Evolutionary conservation across 2,329 filamentous ascomycete genomes (phyloP).

Genomic region (Botrytis fragariae): DNA sequence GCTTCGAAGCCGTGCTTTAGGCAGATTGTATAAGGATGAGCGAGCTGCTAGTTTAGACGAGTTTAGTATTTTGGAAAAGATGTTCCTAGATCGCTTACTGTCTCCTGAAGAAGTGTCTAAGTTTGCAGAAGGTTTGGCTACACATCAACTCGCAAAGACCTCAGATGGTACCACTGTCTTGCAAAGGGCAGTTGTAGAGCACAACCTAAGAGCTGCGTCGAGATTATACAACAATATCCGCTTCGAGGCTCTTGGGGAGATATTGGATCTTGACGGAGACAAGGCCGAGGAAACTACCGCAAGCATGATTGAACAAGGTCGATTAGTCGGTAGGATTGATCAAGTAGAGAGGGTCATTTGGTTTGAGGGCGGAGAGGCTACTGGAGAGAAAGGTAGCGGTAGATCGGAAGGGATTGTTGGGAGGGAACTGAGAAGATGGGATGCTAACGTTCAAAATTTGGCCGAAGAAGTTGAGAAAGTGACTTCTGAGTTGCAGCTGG

Average conservation of each 20-base stretch:
- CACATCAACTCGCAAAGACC: slow-evolving; percentile 87
- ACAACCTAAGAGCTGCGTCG: slow-evolving; percentile 87
- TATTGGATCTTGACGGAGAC: slow-evolving; percentile 75
- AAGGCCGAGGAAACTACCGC: slow-evolving; percentile 90
- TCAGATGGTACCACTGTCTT: slow-evolving; percentile 90
- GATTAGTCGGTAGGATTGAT: slow-evolving; percentile 84
- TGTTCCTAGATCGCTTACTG: slow-evolving; percentile 88
- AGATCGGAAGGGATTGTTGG: slow-evolving; percentile 61
- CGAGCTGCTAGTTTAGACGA: slow-evolving; percentile 72
- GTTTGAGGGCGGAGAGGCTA: slow-evolving; percentile 75
- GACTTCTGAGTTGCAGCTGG: slow-evolving; percentile 74
- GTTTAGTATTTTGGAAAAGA: slow-evolving; percentile 91
- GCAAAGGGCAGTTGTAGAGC: slow-evolving; percentile 89
- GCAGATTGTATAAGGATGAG: slow-evolving; percentile 90
- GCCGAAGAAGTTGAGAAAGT: slow-evolving; percentile 89
- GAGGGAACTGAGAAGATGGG: slow-evolving; percentile 80
- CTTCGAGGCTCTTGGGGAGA: slow-evolving; percentile 69
- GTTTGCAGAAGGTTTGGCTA: slow-evolving; percentile 76
- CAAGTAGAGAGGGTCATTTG: slow-evolving; percentile 87
- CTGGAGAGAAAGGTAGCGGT: slow-evolving; percentile 65
- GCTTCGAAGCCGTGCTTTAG: slow-evolving; percentile 73
- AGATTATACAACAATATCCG: slow-evolving; percentile 75
- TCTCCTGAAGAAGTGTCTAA: slow-evolving; percentile 77
- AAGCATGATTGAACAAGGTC: slow-evolving; percentile 92
- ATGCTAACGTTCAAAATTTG: slow-evolving; percentile 79